Evolutionary conservation across 768 basidiomycete species (phyloP).

Genomic region (Gymnopilus junonius): DNA sequence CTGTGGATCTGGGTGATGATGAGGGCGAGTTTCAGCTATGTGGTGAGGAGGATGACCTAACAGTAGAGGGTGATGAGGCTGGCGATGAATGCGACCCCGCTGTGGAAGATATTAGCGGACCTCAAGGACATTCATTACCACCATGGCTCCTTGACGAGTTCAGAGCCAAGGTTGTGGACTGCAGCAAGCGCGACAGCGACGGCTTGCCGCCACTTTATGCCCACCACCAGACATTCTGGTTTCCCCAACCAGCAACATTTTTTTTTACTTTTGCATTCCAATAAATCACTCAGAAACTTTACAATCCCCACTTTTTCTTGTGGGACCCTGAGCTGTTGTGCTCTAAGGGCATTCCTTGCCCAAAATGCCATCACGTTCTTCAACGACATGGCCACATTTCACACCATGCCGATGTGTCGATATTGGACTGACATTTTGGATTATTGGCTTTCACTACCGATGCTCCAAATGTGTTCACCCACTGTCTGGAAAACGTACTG

Average conservation of each 20-base stretch:
- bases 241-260: not conserved
- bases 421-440: constrained; percentile 20
- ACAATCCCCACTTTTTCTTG: constrained; percentile 5
- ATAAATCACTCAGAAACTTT: not conserved
- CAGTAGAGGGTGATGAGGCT: not conserved
- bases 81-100: not conserved
- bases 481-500: constrained; percentile 1
- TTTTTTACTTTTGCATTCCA: constrained; percentile 14
- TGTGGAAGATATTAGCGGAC: not conserved
- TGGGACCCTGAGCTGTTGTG: constrained; percentile 16
- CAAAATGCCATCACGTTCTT: not conserved
- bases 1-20: not conserved
- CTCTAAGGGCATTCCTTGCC: constrained; percentile 9
- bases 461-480: constrained; percentile 22
- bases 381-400: constrained; percentile 3
- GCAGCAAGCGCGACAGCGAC: not conserved
- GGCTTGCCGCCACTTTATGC: constrained; percentile 16
- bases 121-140: not conserved
- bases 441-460: constrained; percentile 28
- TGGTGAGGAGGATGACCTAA: not conserved
- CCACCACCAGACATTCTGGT: constrained; percentile 12
- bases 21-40: not conserved
- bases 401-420: constrained; percentile 22
- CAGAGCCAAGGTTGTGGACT: not conserved
- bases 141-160: constrained; percentile 11